Percentiles rank a stretch among this genome's conserved stretches.
Evolutionary conservation across 257 asterid species (phyloP).

Genomic region (Salvia hispanica): DNA sequence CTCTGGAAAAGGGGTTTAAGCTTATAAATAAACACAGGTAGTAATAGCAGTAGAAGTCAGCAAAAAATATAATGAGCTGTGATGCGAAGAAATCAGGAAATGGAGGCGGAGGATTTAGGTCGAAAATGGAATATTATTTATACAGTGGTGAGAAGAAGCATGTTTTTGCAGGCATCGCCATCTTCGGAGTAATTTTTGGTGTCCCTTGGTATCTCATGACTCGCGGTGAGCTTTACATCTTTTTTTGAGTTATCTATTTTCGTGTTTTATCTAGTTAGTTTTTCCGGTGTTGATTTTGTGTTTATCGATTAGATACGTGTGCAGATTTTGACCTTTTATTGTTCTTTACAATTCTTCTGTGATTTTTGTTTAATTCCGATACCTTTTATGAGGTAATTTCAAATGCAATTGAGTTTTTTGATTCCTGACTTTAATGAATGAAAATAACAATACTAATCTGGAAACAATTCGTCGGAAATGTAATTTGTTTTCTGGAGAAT

Average conservation of each 20-base stretch:
- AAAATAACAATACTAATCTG: not conserved
- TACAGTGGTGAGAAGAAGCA: slow-evolving; percentile 94
- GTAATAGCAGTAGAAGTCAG: too few relatives aligned
- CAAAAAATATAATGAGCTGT: slow-evolving; percentile 54
- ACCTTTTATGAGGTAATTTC: not conserved
- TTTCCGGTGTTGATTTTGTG: not conserved
- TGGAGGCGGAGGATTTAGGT: slow-evolving; percentile 58
- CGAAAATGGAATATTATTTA: slow-evolving; percentile 56
- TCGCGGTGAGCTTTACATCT: slow-evolving; percentile 50
- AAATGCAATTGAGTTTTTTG: slow-evolving; percentile 12
- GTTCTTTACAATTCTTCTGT: slow-evolving; percentile 10
- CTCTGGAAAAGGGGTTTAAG: too few relatives aligned
- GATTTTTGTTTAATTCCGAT: slow-evolving; percentile 2
- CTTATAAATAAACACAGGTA: too few relatives aligned
- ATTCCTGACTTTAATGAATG: slow-evolving; percentile 13
- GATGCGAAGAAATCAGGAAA: slow-evolving; percentile 52
- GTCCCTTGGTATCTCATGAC: slow-evolving; percentile 89
- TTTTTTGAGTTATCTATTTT: not conserved
- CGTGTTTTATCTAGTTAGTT: too few relatives aligned
- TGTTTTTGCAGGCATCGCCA: slow-evolving; percentile 75
- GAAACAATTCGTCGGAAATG: not conserved
- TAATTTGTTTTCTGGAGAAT: too few relatives aligned
- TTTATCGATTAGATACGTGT: slow-evolving; percentile 4
- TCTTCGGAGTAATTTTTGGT: slow-evolving; percentile 63
- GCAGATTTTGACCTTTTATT: too few relatives aligned